Conservation (phyloP, 345 rosid genomes). For the Gossypioides kirkii region DNA sequence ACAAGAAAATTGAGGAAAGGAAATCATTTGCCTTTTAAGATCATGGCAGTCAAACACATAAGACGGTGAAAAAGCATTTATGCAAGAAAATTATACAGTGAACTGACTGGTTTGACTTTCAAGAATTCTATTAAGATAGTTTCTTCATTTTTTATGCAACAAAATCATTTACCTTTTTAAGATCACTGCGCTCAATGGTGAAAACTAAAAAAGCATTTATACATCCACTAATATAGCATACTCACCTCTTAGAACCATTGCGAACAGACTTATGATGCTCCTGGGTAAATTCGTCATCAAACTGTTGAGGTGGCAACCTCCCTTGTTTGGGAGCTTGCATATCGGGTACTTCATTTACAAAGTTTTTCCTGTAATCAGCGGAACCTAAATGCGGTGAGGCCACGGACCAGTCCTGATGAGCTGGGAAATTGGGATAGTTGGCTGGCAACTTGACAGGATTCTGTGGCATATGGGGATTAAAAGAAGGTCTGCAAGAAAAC, state of each 20-base stretch:
- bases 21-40: no score
- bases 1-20: not conserved
- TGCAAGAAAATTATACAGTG: no score
- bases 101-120: no score
- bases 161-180: not conserved
- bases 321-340: slow-evolving; percentile 39
- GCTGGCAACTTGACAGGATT: slow-evolving; percentile 32
- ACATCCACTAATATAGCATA: not conserved
- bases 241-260: slow-evolving; percentile 47
- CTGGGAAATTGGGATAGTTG: slow-evolving; percentile 22
- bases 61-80: no score
- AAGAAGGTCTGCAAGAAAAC: slow-evolving; percentile 35
- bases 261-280: slow-evolving; percentile 30
- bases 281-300: slow-evolving; percentile 25
- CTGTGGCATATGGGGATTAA: slow-evolving; percentile 32
- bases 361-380: slow-evolving; percentile 25
- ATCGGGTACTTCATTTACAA: slow-evolving; percentile 26
- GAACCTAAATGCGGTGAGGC: slow-evolving; percentile 26
- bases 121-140: no score
- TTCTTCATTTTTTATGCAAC: not conserved
- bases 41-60: no score
- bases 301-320: slow-evolving; percentile 35
- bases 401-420: slow-evolving; percentile 33
- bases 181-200: not conserved
- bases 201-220: not conserved